Conservation (phyloP, 1,139 yeast genomes). For the Yamadazyma mexicana region DNA sequence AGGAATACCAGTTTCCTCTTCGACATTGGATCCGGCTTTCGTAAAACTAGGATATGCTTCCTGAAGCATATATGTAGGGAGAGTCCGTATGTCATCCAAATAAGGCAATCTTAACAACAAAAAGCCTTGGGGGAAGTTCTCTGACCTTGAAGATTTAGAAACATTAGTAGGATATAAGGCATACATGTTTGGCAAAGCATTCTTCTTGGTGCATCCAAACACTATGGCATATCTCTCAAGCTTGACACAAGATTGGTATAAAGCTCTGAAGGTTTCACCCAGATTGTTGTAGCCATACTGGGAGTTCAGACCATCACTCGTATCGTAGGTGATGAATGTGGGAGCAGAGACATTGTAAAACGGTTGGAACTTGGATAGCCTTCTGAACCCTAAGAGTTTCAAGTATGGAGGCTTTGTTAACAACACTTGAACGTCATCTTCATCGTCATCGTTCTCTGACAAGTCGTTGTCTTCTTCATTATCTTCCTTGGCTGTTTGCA, state of each 20-base stretch:
- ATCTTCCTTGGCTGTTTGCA: constrained; percentile 15
- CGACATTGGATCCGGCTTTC: constrained; percentile 3
- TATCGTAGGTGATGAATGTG: constrained; percentile 53
- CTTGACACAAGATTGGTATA: constrained; percentile 60
- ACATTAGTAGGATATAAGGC: constrained; percentile 58
- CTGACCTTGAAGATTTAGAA: constrained; percentile 20
- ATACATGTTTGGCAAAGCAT: constrained; percentile 58
- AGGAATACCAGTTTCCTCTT: constrained; percentile 10
- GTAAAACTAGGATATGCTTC: constrained; percentile 11
- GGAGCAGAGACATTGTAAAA: constrained; percentile 57
- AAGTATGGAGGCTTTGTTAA: constrained; percentile 37
- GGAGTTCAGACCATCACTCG: constrained; percentile 33
- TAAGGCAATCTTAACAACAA: constrained; percentile 61
- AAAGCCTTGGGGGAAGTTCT: constrained; percentile 60
- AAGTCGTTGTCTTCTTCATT: constrained; percentile 14
- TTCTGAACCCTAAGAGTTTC: constrained; percentile 68
- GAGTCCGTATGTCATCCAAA: constrained; percentile 58
- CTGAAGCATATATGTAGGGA: constrained; percentile 33
- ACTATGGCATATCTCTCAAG: constrained; percentile 61
- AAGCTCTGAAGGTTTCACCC: constrained; percentile 61
- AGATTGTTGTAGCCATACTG: constrained; percentile 55
- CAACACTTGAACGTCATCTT: constrained; percentile 14
- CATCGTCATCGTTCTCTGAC: no score
- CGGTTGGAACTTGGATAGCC: constrained; percentile 42
- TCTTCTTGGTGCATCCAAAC: constrained; percentile 64